phyloP scores from a whole-genome alignment of 2,329 filamentous ascomycete genomes.

The Fusarium sp. region DNA sequence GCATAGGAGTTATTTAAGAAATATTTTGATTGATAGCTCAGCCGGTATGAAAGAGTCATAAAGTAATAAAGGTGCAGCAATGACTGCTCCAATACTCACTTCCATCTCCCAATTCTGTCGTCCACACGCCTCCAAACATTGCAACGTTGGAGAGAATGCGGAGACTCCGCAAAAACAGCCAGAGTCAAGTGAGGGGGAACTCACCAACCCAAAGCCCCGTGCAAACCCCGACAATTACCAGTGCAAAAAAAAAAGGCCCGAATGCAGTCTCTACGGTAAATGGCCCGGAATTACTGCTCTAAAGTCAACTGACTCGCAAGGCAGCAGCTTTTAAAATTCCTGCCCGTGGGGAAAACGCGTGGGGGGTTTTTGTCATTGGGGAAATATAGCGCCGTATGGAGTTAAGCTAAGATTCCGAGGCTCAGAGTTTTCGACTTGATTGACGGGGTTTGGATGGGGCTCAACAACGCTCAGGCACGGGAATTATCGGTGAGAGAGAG shows the following conservation, averaged over 20 bases:
- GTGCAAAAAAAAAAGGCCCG: conserved; percentile 10
- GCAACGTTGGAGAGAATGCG: conserved; percentile 34
- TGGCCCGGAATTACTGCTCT: background rate
- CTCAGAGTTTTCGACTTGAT: background rate
- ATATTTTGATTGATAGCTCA: rapidly evolving
- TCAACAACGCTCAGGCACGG: background rate
- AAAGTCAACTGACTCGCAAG: background rate
- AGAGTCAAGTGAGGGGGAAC: conserved; percentile 4
- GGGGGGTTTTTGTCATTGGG: background rate
- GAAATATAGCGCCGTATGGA: background rate
- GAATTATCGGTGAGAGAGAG: background rate
- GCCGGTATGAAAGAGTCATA: rapidly evolving
- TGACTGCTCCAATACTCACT: rapidly evolving
- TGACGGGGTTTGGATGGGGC: background rate
- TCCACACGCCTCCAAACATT: background rate
- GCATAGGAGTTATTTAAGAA: rapidly evolving
- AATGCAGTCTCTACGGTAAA: background rate
- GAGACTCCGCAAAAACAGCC: conserved; percentile 29
- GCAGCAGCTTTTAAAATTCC: conserved; percentile 8
- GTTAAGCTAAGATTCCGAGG: background rate
- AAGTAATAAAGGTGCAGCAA: rapidly evolving
- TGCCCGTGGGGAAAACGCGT: conserved; percentile 25
- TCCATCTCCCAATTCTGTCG: background rate
- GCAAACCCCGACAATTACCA: background rate
- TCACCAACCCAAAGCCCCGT: background rate